A percentile compares a stretch with the other conserved stretches of the same genome.
These are phyloP conservation scores for Pleurotus eryngii DNA, from an alignment of 768 basidiomycete genomes.

Conservation along the genomic window DNA sequence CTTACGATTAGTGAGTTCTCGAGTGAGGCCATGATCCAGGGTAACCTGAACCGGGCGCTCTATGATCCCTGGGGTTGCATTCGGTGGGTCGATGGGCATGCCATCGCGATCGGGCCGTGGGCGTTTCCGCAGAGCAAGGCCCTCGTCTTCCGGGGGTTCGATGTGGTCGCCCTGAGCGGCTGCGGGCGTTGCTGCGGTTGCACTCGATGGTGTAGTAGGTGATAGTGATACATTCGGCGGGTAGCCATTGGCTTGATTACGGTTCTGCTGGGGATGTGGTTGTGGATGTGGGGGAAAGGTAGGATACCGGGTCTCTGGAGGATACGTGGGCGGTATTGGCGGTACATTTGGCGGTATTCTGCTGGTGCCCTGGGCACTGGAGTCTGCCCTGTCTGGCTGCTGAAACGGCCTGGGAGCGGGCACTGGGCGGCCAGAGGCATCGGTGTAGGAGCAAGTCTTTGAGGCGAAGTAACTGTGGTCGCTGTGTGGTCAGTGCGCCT, in stretches of 20 bases:
- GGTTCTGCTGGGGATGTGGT: background rate
- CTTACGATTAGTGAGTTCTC: conserved; percentile 74
- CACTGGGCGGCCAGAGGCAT: conserved; percentile 74
- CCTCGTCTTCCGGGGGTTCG: background rate
- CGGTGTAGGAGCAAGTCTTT: conserved; percentile 79
- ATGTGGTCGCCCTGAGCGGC: background rate
- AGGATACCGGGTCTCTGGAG: conserved; percentile 9
- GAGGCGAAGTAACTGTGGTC: conserved; percentile 68
- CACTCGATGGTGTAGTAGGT: background rate
- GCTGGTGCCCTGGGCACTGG: conserved; percentile 11
- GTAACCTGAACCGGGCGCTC: conserved; percentile 35
- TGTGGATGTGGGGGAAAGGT: conserved; percentile 3
- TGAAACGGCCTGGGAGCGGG: conserved; percentile 59
- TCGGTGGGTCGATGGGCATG: conserved; percentile 15
- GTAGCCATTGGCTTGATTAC: conserved; percentile 1
- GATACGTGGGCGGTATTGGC: conserved; percentile 9
- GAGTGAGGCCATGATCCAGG: conserved; percentile 60
- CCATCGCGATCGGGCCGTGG: background rate
- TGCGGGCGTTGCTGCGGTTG: background rate
- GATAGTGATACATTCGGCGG: conserved; percentile 1
- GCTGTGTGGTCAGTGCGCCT: too few species aligned
- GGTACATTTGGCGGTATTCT: conserved; percentile 11
- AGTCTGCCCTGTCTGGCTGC: conserved; percentile 34
- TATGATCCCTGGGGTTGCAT: conserved; percentile 31
- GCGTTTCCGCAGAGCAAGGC: conserved; percentile 3